phyloP scores from a whole-genome alignment of 345 rosid species.

The Brassica incana region DNA sequence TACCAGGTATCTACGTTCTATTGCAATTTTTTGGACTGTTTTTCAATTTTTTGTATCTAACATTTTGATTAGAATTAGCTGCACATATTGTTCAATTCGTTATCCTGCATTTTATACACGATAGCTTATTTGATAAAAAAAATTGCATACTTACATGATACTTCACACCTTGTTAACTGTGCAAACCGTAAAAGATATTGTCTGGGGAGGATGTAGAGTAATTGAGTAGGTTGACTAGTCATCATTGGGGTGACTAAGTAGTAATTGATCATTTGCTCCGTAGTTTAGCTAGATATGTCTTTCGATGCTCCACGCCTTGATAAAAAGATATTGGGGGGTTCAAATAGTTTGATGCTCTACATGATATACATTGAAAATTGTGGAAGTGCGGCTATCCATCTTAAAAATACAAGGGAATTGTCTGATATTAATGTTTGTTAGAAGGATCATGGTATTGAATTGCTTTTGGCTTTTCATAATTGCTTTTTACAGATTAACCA shows the following conservation, averaged over 20 bases:
- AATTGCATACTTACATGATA: slow-evolving; percentile 2
- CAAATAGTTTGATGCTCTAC: slow-evolving; percentile 1
- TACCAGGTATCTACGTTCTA: slow-evolving; percentile 55
- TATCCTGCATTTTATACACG: not conserved
- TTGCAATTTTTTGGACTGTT: not conserved
- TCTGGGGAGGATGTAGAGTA: slow-evolving; percentile 21
- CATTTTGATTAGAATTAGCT: slow-evolving; percentile 16
- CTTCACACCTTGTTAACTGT: slow-evolving; percentile 4
- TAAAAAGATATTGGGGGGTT: not conserved
- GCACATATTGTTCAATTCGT: not conserved
- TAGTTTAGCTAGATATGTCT: slow-evolving; percentile 14
- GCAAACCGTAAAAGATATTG: slow-evolving; percentile 9
- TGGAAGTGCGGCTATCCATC: slow-evolving; percentile 7
- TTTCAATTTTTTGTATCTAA: slow-evolving; percentile 8
- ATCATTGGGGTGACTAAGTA: slow-evolving; percentile 17
- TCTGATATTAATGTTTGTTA: slow-evolving; percentile 4
- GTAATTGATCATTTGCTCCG: slow-evolving; percentile 19
- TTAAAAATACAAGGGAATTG: not conserved
- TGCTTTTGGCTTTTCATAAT: slow-evolving; percentile 33
- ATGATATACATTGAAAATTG: slow-evolving; percentile 11
- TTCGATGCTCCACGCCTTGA: not conserved
- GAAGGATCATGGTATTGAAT: slow-evolving; percentile 9
- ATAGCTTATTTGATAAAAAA: slow-evolving; percentile 7
- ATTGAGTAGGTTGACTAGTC: slow-evolving; percentile 17
- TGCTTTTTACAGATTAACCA: slow-evolving; percentile 71